Percentiles rank a stretch among this genome's conserved stretches.
Evolutionary conservation across 2,329 filamentous ascomycete genomes (phyloP).

Genomic region (Pochonia chlamydosporia): DNA sequence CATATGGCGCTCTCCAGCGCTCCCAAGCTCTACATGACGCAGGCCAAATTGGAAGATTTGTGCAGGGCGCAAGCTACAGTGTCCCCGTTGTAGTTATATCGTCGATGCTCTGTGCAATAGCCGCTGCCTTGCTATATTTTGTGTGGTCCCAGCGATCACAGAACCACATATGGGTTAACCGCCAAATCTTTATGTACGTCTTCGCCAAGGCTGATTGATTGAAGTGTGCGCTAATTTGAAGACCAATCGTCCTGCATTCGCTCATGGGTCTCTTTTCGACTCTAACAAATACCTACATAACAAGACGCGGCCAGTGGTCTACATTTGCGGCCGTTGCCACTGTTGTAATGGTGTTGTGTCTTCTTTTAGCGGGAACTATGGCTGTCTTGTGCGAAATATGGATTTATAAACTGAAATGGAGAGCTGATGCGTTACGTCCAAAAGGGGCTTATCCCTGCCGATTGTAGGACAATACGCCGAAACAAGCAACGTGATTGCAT

Average conservation of each 20-base stretch:
- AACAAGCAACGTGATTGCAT: neutral
- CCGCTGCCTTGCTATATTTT: neutral
- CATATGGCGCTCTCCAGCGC: neutral
- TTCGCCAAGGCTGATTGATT: neutral
- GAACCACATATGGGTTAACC: conserved; percentile 2
- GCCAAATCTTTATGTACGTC: conserved; percentile 4
- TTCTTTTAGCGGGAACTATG: neutral
- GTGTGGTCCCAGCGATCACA: neutral
- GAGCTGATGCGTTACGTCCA: neutral
- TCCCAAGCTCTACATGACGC: neutral
- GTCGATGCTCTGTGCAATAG: neutral
- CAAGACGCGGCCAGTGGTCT: neutral
- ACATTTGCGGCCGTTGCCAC: neutral
- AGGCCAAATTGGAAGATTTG: neutral
- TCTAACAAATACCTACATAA: neutral
- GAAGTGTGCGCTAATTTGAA: neutral
- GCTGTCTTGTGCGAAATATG: neutral
- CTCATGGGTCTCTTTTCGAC: neutral
- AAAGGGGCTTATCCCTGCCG: neutral
- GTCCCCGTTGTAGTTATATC: neutral
- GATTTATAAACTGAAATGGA: neutral
- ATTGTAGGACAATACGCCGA: neutral
- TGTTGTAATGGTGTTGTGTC: neutral
- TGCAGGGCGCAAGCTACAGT: neutral
- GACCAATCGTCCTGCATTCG: neutral